phyloP scores from a whole-genome alignment of 208 protist species.

The Strigomonas culicis region DNA sequence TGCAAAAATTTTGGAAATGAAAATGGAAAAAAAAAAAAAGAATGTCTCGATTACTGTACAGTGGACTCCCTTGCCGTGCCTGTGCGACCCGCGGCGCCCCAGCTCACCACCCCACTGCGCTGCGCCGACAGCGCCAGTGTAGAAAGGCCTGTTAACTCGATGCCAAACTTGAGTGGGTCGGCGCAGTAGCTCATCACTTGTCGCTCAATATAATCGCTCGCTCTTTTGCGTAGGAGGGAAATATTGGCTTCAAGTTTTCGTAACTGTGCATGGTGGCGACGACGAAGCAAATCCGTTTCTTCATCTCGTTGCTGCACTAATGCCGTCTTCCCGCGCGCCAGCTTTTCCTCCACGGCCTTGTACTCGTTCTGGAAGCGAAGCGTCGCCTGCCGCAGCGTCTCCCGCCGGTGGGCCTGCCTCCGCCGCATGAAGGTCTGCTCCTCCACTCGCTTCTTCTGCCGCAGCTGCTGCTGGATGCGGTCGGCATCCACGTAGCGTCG shows the following conservation, averaged over 20 bases:
- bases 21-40: neutral
- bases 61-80: constrained; percentile 6
- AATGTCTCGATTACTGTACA: neutral
- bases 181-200: neutral
- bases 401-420: neutral
- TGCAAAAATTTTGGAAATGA: constrained; percentile 1
- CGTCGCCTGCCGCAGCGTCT: constrained; percentile 2
- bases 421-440: neutral
- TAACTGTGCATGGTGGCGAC: neutral
- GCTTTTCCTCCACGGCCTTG: constrained; percentile 3
- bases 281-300: neutral
- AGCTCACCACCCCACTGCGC: no score
- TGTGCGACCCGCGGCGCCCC: no score
- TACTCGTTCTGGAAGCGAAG: constrained; percentile 14
- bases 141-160: constrained; percentile 4
- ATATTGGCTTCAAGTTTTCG: neutral
- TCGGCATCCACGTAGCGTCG: neutral
- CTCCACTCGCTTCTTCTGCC: neutral
- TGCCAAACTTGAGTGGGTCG: neutral
- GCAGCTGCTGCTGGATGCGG: neutral
- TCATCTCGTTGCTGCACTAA: neutral
- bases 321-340: constrained; percentile 3
- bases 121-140: no score
- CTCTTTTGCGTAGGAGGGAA: neutral
- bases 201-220: neutral